phyloP scores from a whole-genome alignment of 495 filamentous ascomycete genomes.

The Podospora conica region DNA sequence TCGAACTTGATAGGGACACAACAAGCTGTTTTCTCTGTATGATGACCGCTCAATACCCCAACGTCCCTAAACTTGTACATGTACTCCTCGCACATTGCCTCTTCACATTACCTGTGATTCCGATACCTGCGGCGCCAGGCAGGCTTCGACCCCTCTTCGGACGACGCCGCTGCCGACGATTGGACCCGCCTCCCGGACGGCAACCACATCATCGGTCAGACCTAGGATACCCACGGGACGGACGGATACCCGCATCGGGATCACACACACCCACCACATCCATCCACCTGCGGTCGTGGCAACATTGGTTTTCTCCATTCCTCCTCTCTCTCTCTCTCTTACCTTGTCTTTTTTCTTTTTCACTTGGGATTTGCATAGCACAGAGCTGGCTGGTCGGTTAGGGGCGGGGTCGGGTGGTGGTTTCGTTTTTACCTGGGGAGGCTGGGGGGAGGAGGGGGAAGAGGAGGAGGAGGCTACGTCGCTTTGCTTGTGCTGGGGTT shows the following conservation, averaged over 20 bases:
- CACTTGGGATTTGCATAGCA: slow-evolving; percentile 21
- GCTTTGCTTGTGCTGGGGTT: neutral
- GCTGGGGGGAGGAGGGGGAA: neutral
- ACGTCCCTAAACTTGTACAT: slow-evolving; percentile 12
- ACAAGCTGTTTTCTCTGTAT: neutral
- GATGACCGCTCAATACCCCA: slow-evolving; percentile 11
- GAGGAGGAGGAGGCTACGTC: neutral
- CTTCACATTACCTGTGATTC: neutral
- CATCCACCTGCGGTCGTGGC: no score
- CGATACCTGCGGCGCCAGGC: neutral
- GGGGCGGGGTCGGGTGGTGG: slow-evolving; percentile 3
- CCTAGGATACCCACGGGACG: neutral
- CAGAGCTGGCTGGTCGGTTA: neutral
- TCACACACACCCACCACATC: no score
- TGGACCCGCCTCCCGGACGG: neutral
- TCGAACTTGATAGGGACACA: slow-evolving; percentile 1
- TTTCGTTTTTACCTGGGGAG: slow-evolving; percentile 1
- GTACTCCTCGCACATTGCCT: slow-evolving; percentile 1
- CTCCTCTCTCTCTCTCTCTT: no score
- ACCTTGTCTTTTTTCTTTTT: slow-evolving; percentile 9
- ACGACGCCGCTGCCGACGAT: neutral
- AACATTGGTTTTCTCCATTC: neutral
- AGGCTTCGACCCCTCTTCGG: neutral
- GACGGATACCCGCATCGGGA: neutral
- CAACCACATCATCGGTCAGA: neutral